Evolutionary conservation across 805 yeast genomes (phyloP), one percentile per base, ranked within the genome.

Genomic region (Sugiyamaella qingdaonensis): DNA sequence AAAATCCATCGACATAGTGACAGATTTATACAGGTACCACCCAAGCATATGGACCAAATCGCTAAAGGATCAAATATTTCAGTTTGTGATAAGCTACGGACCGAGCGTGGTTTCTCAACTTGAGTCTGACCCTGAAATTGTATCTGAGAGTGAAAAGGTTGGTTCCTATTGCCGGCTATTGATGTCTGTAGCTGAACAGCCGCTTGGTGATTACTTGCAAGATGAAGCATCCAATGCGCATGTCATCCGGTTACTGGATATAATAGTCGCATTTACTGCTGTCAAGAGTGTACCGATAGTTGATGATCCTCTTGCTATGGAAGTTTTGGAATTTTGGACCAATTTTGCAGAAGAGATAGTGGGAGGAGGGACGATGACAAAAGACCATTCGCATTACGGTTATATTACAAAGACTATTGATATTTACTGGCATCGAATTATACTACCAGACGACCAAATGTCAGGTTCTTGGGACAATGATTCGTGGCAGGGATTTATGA

Each of bases 381-480:
- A 21, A n/a, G 46, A 36, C 9, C 19, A 10, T n/a, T 14, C 19
- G 24, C 46, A 49, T 27, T 19, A 34, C 21, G 10, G 37, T 16
- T 48, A 49, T 32, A 24, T 86, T 54, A 71, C 69, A 32, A 73
- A 75, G 54, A 77, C 88, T 2, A 75, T 88, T 18, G 71, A 70
- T 19, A 75, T 82, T 1, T 89, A 88, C 67, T 85, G 94, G 84
- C 71, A 74, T 2, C 88, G 89, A 60, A 73, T 82, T 2, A 84
- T 79, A 46, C 63, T 79, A 3, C 62, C 62, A 2, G 24, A 27
- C 14, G 18, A 13, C 34, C 54, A 27, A 13, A 56, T 39, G 13
- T 24, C 29, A 8, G 19, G 13, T 3, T 18, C 50, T 13, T 70
- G 72, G 75, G 61, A 68, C 18, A 62, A 61, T 21, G 68, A 70